Conservation (phyloP, 2,329 filamentous ascomycete species). For the Dendrostoma leiphaemia region DNA sequence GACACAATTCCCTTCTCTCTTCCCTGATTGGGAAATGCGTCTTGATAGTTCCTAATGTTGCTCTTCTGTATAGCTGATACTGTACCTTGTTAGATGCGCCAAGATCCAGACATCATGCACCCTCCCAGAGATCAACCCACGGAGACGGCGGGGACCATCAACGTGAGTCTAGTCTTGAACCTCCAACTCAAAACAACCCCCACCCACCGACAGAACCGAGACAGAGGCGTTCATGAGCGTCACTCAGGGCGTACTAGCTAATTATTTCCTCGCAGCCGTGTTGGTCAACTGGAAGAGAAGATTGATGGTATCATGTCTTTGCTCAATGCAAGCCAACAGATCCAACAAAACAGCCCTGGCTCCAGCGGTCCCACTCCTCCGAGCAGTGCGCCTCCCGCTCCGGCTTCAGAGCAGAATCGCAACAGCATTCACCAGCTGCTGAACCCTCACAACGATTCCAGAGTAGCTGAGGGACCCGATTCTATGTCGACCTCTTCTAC, state of each 20-base stretch:
- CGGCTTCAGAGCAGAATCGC: conserved; percentile 4
- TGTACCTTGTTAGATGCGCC: conserved; percentile 33
- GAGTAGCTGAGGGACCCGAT: conserved; percentile 6
- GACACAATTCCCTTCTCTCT: background rate
- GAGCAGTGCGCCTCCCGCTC: conserved; percentile 4
- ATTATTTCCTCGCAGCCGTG: conserved; percentile 26
- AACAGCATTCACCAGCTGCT: conserved; percentile 17
- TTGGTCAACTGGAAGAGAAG: conserved; percentile 37
- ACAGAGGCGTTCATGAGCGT: no score
- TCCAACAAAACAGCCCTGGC: conserved; percentile 21
- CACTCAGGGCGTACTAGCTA: background rate
- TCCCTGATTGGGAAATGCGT: no score
- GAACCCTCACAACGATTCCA: conserved; percentile 13
- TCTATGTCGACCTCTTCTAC: conserved; percentile 4
- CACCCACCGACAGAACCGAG: no score
- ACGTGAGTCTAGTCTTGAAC: no score
- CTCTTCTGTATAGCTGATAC: no score
- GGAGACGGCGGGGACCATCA: conserved; percentile 35
- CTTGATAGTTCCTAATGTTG: no score
- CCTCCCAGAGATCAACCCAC: conserved; percentile 31
- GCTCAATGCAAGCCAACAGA: conserved; percentile 30
- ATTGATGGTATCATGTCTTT: conserved; percentile 39
- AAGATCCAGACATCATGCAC: conserved; percentile 33
- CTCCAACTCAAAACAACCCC: no score
- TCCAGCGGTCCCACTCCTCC: conserved; percentile 16